A percentile compares a stretch with the other conserved stretches of the same genome.
Evolutionary conservation across 352 stramenopile genomes (phyloP).

Genomic region (Phytopythium vexans): DNA sequence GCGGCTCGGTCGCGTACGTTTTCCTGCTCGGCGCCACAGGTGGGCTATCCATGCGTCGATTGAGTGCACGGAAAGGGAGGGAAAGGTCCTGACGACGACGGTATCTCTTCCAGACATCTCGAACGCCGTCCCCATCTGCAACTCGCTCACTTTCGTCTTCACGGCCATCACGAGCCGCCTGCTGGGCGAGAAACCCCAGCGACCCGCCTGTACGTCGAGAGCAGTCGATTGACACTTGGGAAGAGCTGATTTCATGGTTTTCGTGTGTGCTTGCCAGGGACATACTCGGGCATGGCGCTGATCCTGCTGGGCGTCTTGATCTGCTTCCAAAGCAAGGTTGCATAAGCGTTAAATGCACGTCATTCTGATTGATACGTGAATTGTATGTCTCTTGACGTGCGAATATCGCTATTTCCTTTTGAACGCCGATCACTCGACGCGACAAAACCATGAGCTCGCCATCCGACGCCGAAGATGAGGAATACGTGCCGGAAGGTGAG

Average conservation of each 20-base stretch:
- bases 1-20: slow-evolving; percentile 76
- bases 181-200: slow-evolving; percentile 67
- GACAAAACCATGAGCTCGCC: slow-evolving; percentile 49
- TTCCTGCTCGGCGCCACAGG: slow-evolving; percentile 72
- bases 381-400: background rate
- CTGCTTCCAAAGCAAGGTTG: slow-evolving; percentile 62
- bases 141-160: slow-evolving; percentile 87
- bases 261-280: slow-evolving; percentile 23
- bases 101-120: slow-evolving; percentile 59
- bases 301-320: slow-evolving; percentile 61
- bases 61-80: background rate
- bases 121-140: slow-evolving; percentile 86
- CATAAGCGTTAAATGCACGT: background rate
- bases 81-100: background rate
- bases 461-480: slow-evolving; percentile 57
- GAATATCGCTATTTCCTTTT: background rate
- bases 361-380: background rate
- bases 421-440: background rate
- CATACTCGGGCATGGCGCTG: slow-evolving; percentile 57
- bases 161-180: slow-evolving; percentile 78
- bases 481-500: slow-evolving; percentile 67
- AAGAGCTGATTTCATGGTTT: background rate
- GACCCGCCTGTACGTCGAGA: slow-evolving; percentile 52
- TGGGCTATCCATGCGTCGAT: slow-evolving; percentile 9
- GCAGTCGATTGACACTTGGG: background rate